Evolutionary conservation across 495 filamentous ascomycete genomes (phyloP).

Genomic region (Neurospora sp.): DNA sequence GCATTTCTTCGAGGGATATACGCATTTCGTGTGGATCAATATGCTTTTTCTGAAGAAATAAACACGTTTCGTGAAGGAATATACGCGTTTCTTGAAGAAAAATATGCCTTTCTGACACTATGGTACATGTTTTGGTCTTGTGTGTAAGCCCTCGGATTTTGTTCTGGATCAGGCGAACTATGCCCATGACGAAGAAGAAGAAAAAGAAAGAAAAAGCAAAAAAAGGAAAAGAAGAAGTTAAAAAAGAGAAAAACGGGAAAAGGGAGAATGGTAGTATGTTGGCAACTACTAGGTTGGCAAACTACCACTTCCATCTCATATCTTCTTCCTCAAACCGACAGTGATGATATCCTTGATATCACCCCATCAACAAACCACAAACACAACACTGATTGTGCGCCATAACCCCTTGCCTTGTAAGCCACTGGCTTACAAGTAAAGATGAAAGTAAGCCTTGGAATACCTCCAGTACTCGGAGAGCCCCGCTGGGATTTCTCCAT

Average conservation of each 20-base stretch:
- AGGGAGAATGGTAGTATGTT: not conserved
- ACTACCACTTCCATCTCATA: not conserved
- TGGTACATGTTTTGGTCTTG: not conserved
- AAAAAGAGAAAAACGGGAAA: too few relatives aligned
- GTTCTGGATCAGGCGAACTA: not conserved
- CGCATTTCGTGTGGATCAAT: not conserved
- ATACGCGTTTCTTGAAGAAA: not conserved
- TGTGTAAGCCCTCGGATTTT: not conserved
- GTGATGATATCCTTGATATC: not conserved
- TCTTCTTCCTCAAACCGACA: not conserved
- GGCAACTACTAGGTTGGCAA: not conserved
- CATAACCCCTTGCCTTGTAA: not conserved
- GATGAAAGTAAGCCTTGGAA: not conserved
- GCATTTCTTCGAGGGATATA: too few relatives aligned
- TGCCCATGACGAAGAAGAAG: too few relatives aligned
- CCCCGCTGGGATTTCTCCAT: not conserved
- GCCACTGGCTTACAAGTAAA: not conserved
- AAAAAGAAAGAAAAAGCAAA: not conserved
- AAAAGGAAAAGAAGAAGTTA: not conserved
- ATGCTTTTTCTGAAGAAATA: too few relatives aligned
- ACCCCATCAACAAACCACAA: not conserved
- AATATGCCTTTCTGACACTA: not conserved
- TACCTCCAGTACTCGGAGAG: not conserved
- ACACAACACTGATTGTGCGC: not conserved
- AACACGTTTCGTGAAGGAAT: too few relatives aligned